These are phyloP conservation scores for Penicillium daleae DNA, from an alignment of 495 filamentous ascomycete species.

Conservation along the genomic window DNA sequence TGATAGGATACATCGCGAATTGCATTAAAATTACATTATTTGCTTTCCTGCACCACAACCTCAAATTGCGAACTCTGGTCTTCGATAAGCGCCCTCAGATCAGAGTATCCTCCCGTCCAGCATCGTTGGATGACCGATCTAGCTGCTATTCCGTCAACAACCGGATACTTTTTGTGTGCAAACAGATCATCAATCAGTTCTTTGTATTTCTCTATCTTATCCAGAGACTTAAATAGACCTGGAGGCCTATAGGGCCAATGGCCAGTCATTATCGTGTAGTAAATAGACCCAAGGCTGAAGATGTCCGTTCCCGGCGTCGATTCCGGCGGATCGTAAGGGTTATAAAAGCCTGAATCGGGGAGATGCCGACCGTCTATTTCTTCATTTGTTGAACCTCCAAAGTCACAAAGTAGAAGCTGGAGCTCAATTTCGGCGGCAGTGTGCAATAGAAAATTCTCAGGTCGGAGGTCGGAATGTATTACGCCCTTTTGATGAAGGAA, in stretches of 20 bases:
- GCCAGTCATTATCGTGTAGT: conserved; percentile 37
- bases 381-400: conserved; percentile 32
- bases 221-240: conserved; percentile 24
- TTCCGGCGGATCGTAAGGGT: conserved; percentile 21
- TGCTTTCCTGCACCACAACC: not conserved
- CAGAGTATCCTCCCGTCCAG: conserved; percentile 26
- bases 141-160: conserved; percentile 18
- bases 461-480: conserved; percentile 31
- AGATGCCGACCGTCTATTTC: conserved; percentile 32
- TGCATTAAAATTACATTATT: too few relatives aligned
- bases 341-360: conserved; percentile 29
- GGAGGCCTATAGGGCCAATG: conserved; percentile 36
- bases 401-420: conserved; percentile 33
- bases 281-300: conserved; percentile 35
- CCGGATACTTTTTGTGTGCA: conserved; percentile 18
- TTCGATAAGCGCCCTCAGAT: conserved; percentile 18
- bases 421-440: conserved; percentile 14
- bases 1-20: too few relatives aligned
- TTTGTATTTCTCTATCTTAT: too few relatives aligned
- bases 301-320: conserved; percentile 31
- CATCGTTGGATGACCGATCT: conserved; percentile 25
- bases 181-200: conserved; percentile 25
- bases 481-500: conserved; percentile 26
- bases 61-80: conserved; percentile 16
- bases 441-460: conserved; percentile 32